Percentiles rank a stretch among this genome's conserved stretches.
Evolutionary conservation across 164 flowering plant species (phyloP).

Genomic region (Berberis thunbergii): DNA sequence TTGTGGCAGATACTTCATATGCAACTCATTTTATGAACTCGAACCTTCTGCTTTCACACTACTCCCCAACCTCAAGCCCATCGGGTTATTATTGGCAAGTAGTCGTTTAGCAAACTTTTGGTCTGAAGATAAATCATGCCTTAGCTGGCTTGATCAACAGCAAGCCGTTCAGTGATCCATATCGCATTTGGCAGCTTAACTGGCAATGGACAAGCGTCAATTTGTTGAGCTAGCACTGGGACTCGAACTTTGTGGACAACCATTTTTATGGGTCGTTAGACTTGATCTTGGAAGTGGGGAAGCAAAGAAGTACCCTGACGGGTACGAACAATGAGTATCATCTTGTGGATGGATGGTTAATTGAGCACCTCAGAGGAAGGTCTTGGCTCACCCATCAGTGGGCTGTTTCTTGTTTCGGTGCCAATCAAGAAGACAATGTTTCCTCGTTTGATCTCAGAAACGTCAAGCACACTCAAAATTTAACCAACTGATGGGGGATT

Average conservation of each 20-base stretch:
- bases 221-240: conserved; percentile 40
- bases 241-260: conserved; percentile 26
- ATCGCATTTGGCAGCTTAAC: conserved; percentile 42
- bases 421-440: too few relatives aligned
- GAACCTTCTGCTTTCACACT: conserved; percentile 13
- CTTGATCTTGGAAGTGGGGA: conserved; percentile 14
- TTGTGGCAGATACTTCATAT: conserved; percentile 10
- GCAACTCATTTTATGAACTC: conserved; percentile 32
- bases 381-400: conserved; percentile 36
- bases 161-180: conserved; percentile 29
- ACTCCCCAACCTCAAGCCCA: conserved; percentile 17
- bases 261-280: conserved; percentile 45
- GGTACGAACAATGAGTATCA: conserved; percentile 20
- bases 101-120: conserved; percentile 14
- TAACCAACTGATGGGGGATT: too few relatives aligned
- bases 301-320: conserved; percentile 16
- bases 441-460: too few relatives aligned
- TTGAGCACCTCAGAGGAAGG: conserved; percentile 49
- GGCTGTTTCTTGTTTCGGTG: conserved; percentile 25
- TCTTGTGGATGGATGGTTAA: conserved; percentile 24
- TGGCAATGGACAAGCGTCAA: conserved; percentile 15
- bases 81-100: conserved; percentile 22
- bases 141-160: conserved; percentile 34
- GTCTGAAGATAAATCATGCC: conserved; percentile 32
- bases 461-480: too few relatives aligned